Evolutionary conservation across 2,329 filamentous ascomycete genomes (phyloP).

Genomic region (Pseudogymnoascus sp.): DNA sequence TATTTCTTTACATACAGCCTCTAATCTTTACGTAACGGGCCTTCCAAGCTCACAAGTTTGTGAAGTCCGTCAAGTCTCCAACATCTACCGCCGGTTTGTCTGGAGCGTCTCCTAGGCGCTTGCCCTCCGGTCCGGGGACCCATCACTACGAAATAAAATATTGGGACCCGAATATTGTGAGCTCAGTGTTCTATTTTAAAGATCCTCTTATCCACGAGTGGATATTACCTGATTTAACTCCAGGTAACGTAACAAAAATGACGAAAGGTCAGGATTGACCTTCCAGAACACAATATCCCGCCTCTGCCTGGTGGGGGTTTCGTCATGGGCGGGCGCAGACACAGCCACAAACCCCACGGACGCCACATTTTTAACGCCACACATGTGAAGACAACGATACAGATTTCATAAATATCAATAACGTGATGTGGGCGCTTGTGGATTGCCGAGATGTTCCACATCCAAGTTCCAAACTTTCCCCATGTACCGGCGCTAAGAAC

Average conservation of each 20-base stretch:
- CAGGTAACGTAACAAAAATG: not conserved
- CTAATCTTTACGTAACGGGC: not conserved
- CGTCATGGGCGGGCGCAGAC: not conserved
- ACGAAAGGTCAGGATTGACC: not conserved
- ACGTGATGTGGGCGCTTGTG: not conserved
- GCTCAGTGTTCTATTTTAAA: not conserved
- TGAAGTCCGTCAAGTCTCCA: not conserved
- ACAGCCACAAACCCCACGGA: not conserved
- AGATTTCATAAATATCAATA: not conserved
- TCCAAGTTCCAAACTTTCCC: not conserved
- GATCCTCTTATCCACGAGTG: not conserved
- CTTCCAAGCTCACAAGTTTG: not conserved
- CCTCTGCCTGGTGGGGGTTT: not conserved
- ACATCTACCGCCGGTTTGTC: not conserved
- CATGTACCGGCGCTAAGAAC: constrained; percentile 1
- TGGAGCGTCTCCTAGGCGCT: not conserved
- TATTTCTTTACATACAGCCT: not conserved
- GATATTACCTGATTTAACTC: not conserved
- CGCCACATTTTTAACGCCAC: not conserved
- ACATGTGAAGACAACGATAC: not conserved
- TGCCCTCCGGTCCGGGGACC: not conserved
- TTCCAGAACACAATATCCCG: not conserved
- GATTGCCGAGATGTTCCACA: not conserved
- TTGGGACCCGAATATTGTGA: not conserved
- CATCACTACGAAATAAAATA: not conserved